Percentiles rank a stretch among this genome's conserved stretches.
Evolutionary conservation across 2,329 filamentous ascomycete genomes (phyloP).

Genomic region (Cryphonectria nitschkei): DNA sequence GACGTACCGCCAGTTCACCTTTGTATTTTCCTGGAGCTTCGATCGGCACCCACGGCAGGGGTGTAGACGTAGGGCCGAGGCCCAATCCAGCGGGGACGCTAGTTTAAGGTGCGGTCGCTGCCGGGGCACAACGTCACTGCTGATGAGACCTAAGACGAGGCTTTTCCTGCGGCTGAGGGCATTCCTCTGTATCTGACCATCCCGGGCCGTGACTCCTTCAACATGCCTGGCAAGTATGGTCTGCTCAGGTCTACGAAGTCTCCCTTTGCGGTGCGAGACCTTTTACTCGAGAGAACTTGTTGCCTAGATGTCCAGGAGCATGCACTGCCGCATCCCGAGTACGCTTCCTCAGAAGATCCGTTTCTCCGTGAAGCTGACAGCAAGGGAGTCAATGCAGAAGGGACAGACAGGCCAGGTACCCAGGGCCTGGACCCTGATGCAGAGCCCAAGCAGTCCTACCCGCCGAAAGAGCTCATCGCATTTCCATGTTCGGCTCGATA

Average conservation of each 20-base stretch:
- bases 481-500: not conserved
- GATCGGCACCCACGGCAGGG: conserved; percentile 18
- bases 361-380: not conserved
- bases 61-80: conserved; percentile 12
- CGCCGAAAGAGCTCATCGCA: conserved; percentile 3
- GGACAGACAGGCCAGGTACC: not conserved
- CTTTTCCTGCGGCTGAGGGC: conserved; percentile 7
- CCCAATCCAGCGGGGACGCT: conserved; percentile 22
- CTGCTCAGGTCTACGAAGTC: not conserved
- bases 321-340: not conserved
- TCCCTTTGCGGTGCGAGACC: not conserved
- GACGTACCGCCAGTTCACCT: conserved; percentile 18
- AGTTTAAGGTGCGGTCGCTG: conserved; percentile 16
- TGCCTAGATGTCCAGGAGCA: not conserved
- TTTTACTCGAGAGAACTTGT: not conserved
- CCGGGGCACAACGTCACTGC: conserved; percentile 4
- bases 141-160: not conserved
- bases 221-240: not conserved
- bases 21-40: not conserved
- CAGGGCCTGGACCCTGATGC: not conserved
- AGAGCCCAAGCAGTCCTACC: not conserved
- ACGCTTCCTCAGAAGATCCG: not conserved
- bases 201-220: not conserved
- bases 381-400: not conserved
- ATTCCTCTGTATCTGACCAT: conserved; percentile 1